Evolutionary conservation across 176 grass and related monocot species (phyloP).

Genomic region (Bothriochloa decipiens): DNA sequence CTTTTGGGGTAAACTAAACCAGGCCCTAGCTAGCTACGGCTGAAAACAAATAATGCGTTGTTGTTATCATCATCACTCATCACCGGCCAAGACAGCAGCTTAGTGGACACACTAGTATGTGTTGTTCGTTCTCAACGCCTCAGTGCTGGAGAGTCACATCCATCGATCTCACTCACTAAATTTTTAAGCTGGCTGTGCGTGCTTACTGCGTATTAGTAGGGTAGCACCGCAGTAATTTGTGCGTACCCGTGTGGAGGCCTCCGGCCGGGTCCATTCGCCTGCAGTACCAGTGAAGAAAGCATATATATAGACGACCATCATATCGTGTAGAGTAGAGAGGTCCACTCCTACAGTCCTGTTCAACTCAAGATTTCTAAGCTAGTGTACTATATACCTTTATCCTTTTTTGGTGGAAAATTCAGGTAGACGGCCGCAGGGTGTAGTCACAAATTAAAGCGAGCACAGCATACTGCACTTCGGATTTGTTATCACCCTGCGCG

Average conservation of each 20-base stretch:
- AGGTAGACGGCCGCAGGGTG: background rate
- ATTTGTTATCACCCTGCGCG: background rate
- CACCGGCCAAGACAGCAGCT: background rate
- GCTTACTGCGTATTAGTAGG: background rate
- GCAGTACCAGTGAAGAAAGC: background rate
- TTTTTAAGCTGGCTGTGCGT: background rate
- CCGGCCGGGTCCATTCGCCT: background rate
- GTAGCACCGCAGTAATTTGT: background rate
- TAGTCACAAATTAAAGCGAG: background rate
- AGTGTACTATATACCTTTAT: background rate
- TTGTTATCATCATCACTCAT: background rate
- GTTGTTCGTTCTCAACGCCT: slow-evolving; percentile 13
- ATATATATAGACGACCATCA: background rate
- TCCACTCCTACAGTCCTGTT: background rate
- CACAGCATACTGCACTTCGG: background rate
- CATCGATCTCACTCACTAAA: background rate
- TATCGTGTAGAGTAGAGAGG: background rate
- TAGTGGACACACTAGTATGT: slow-evolving; percentile 24
- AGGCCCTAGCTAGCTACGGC: background rate
- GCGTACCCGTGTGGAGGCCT: no score
- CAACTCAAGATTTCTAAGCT: background rate
- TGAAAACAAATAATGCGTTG: slow-evolving; percentile 9
- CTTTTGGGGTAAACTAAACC: no score
- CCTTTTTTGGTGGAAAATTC: background rate
- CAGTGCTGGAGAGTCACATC: no score